phyloP scores from a whole-genome alignment of 345 rosid genomes.

The Balakata baccata region DNA sequence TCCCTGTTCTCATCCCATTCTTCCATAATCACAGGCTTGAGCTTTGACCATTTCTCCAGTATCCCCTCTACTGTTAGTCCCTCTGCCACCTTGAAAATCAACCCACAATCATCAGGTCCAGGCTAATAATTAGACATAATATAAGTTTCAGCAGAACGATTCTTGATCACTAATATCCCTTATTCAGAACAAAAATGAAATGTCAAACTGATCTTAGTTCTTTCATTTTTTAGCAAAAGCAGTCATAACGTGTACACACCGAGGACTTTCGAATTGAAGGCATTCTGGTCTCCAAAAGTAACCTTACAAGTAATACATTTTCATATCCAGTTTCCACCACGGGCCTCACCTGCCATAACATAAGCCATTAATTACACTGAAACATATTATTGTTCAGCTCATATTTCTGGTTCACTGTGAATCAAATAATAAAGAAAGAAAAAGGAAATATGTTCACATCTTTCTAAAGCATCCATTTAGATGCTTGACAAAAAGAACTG shows the following conservation, averaged over 20 bases:
- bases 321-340: conserved; percentile 97
- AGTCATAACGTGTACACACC: conserved; percentile 39
- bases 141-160: not conserved
- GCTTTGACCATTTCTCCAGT: conserved; percentile 68
- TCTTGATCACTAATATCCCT: not conserved
- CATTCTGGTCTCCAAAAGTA: conserved; percentile 67
- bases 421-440: not conserved
- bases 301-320: conserved; percentile 68
- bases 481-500: not conserved
- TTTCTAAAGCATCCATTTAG: not conserved
- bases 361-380: conserved; percentile 14
- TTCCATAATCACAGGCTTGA: conserved; percentile 74
- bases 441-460: not conserved
- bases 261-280: conserved; percentile 70
- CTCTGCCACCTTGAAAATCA: conserved; percentile 56
- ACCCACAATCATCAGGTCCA: conserved; percentile 25
- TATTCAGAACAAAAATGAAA: not conserved
- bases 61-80: conserved; percentile 69
- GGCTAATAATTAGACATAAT: not conserved
- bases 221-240: conserved; percentile 3
- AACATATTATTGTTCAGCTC: not conserved
- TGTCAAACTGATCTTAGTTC: conserved; percentile 1
- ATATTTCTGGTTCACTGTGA: not conserved
- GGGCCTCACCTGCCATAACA: conserved; percentile 68
- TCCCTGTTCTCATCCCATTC: conserved; percentile 81